Conservation (phyloP, 352 stramenopile species). For the Phytophthora sojae region DNA sequence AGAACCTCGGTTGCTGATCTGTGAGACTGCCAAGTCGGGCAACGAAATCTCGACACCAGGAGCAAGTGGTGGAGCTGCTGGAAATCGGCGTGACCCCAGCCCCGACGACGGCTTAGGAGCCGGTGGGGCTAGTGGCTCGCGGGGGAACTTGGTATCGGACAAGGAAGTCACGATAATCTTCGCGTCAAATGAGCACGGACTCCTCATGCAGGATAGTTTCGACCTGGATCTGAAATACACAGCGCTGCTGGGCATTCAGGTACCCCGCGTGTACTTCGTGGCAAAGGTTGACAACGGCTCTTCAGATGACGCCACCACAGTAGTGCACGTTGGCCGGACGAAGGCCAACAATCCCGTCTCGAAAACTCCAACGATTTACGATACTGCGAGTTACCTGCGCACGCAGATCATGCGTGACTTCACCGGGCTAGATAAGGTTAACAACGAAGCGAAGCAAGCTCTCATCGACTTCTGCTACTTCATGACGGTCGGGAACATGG, state of each 20-base stretch:
- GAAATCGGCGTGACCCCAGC: constrained; percentile 24
- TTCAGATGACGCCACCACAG: constrained; percentile 45
- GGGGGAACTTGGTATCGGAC: constrained; percentile 53
- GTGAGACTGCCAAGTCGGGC: constrained; percentile 76
- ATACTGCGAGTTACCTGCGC: constrained; percentile 64
- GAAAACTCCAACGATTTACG: constrained; percentile 31
- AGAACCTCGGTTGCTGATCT: constrained; percentile 89
- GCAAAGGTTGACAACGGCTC: constrained; percentile 55
- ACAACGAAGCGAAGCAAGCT: constrained; percentile 84
- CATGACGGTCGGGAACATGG: constrained; percentile 95
- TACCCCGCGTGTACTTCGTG: constrained; percentile 81
- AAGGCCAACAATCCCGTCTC: constrained; percentile 39
- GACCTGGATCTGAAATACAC: constrained; percentile 84
- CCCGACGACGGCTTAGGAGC: constrained; percentile 29
- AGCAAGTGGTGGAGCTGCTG: neutral
- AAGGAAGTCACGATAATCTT: constrained; percentile 94
- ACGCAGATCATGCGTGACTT: constrained; percentile 95
- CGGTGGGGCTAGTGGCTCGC: constrained; percentile 3
- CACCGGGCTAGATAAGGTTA: constrained; percentile 90
- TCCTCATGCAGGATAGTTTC: constrained; percentile 93
- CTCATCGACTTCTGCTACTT: constrained; percentile 97
- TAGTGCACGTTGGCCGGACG: constrained; percentile 45
- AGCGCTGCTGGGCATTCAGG: constrained; percentile 87
- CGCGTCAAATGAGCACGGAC: constrained; percentile 90
- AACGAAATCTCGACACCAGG: constrained; percentile 31